Evolutionary conservation across 257 asterid species (phyloP).

Genomic region (Salvia miltiorrhiza): DNA sequence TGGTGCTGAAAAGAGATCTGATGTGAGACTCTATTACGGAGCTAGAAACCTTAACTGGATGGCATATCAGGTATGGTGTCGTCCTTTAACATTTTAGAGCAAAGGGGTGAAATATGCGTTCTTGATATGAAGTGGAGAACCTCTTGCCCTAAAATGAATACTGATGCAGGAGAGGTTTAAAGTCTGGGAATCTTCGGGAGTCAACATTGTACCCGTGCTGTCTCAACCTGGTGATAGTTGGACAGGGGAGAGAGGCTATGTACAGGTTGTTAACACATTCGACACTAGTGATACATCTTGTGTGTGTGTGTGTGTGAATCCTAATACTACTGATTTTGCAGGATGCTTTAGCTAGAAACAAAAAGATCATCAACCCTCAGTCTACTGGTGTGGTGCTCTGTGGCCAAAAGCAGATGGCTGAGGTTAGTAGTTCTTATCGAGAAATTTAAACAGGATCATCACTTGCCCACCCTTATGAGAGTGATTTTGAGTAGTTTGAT

Average conservation of each 20-base stretch:
- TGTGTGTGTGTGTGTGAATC: not conserved
- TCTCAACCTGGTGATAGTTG: slow-evolving; percentile 83
- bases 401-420: slow-evolving; percentile 97
- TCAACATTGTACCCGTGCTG: slow-evolving; percentile 75
- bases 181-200: slow-evolving; percentile 81
- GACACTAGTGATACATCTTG: not conserved
- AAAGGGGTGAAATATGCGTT: not conserved
- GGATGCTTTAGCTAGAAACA: slow-evolving; percentile 79
- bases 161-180: slow-evolving; percentile 68
- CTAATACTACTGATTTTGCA: slow-evolving; percentile 38
- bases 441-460: not conserved
- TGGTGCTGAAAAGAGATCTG: slow-evolving; percentile 68
- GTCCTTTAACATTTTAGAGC: slow-evolving; percentile 1
- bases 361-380: slow-evolving; percentile 51
- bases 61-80: slow-evolving; percentile 78
- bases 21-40: slow-evolving; percentile 90
- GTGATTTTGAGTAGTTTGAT: not conserved
- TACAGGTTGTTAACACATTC: slow-evolving; percentile 59
- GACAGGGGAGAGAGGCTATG: slow-evolving; percentile 84
- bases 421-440: slow-evolving; percentile 46
- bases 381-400: slow-evolving; percentile 91
- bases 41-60: slow-evolving; percentile 81
- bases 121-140: not conserved
- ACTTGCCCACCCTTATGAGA: not conserved
- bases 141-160: not conserved